Base-by-base conservation (phyloP, 495 filamentous ascomycete species). In the Aspergillus incahuasiensis region DNA sequence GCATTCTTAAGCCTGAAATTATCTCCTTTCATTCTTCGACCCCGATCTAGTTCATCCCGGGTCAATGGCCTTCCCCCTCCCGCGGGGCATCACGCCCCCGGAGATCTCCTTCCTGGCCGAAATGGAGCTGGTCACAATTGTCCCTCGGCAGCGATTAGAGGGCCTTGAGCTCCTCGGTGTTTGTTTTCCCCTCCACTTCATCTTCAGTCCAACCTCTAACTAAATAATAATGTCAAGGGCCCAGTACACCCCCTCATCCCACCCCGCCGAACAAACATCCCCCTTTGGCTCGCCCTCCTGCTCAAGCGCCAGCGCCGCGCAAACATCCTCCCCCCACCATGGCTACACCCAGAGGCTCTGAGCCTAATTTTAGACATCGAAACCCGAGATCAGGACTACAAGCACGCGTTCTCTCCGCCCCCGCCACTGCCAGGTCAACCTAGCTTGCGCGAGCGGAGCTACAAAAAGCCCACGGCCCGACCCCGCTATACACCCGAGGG, bases 81-180 rank as follows among this genome's bases (percentile, higher is more conserved):
- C 86, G 22, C 82, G 86, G 57, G 91, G 91, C 73, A 82, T 96
- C 20, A 90, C 88, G 54, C 90, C 92, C 54, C 74, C 87, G 59
- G 94, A 98, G 75, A 86, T 96, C 41, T 89, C 91, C 63, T 98
- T 97, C 70, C 81, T 97, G 43, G 95, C 92, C 70, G 94, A 98
- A 74, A 96, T 96, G 89, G 91, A 96, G 72, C 81, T 87, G 63
- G 88, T 98, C 43, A 96, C 92, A 1, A 82, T 98, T 11, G 82
- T 97, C 39, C 94, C 94, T 51, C 90, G 94, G 28, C 92, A 97
- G 68, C 83, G 87, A 52, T 82, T 97, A 44, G 91, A 97, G 58
- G 84, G 83, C 48, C 85, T 97, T 40, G 75, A 88, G 58, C 78
- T 98, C 48, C 83, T 98, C 42, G 83, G 85, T 54, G 92, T 98